A percentile compares a stretch with the other conserved stretches of the same genome.
These are phyloP conservation scores for Gamarada debralockiae DNA, from an alignment of 495 filamentous ascomycete genomes.

Conservation along the genomic window DNA sequence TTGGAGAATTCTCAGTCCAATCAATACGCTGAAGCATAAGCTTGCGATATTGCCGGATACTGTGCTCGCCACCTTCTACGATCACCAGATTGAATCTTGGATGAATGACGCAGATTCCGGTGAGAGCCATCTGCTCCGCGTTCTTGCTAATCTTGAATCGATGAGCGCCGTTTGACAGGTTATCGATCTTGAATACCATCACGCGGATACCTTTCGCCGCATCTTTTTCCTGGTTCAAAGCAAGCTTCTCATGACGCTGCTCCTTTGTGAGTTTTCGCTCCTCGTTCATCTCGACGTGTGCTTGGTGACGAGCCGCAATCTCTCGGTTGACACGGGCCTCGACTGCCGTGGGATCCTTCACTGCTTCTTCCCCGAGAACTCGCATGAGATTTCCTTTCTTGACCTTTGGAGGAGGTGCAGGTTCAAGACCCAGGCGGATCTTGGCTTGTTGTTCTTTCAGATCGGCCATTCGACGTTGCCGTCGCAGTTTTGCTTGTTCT, in stretches of 20 bases:
- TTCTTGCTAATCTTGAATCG: conserved; percentile 91
- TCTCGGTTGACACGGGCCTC: conserved; percentile 90
- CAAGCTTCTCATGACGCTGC: conserved; percentile 80
- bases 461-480: conserved; percentile 85
- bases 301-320: conserved; percentile 75
- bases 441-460: conserved; percentile 96
- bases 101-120: conserved; percentile 83
- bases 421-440: conserved; percentile 83
- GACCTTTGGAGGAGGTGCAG: conserved; percentile 87
- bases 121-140: conserved; percentile 80
- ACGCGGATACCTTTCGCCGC: conserved; percentile 77
- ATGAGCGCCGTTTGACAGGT: conserved; percentile 83
- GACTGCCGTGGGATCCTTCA: conserved; percentile 96
- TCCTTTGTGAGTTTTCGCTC: conserved; percentile 91
- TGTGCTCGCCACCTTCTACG: conserved; percentile 83
- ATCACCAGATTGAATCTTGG: conserved; percentile 85
- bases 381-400: conserved; percentile 97
- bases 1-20: conserved; percentile 85
- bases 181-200: conserved; percentile 84
- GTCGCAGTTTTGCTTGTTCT: conserved; percentile 86
- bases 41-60: conserved; percentile 78
- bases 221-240: conserved; percentile 80
- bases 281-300: conserved; percentile 77
- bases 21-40: conserved; percentile 89
- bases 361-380: conserved; percentile 93